Evolutionary conservation across 1,284 basidiomycete genomes (phyloP).

Genomic region (Cutaneotrichosporon mucoides): DNA sequence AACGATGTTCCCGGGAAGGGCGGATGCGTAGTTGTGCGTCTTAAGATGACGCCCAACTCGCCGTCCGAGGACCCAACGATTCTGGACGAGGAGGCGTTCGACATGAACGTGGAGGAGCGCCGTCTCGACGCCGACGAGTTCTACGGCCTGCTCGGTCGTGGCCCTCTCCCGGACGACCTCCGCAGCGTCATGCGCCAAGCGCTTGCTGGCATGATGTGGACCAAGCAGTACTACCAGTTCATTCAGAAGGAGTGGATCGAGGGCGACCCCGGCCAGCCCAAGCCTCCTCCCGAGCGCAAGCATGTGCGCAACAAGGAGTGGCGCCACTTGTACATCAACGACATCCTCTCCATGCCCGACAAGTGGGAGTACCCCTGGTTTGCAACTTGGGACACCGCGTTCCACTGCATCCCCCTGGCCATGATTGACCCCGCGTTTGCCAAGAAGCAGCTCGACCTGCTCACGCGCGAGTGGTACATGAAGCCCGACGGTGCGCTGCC

Average conservation of each 20-base stretch:
- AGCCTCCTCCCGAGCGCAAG: conserved; percentile 87
- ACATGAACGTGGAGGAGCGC: conserved; percentile 81
- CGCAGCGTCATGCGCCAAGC: conserved; percentile 96
- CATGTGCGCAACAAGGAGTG: conserved; percentile 84
- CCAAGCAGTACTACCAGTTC: conserved; percentile 95
- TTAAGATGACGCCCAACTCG: conserved; percentile 81
- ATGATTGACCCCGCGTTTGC: conserved; percentile 92
- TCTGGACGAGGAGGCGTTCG: conserved; percentile 85
- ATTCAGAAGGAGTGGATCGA: conserved; percentile 94
- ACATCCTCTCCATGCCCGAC: conserved; percentile 97
- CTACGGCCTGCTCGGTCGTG: conserved; percentile 72
- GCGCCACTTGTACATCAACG: conserved; percentile 91
- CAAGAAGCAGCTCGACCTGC: conserved; percentile 92
- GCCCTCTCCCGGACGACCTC: conserved; percentile 84
- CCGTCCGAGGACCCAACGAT: conserved; percentile 71
- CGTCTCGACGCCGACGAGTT: conserved; percentile 94
- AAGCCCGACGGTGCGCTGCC: conserved; percentile 97
- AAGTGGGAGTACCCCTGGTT: conserved; percentile 99
- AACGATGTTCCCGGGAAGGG: conserved; percentile 79
- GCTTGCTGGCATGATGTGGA: conserved; percentile 98
- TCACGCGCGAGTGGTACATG: conserved; percentile 97
- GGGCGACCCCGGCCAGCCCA: conserved; percentile 90
- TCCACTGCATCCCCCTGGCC: conserved; percentile 96
- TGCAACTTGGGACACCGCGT: conserved; percentile 91
- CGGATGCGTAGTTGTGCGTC: conserved; percentile 89